These are phyloP conservation scores for Deinandra increscens DNA, from an alignment of 129 eudicot genomes.

Conservation along the genomic window DNA sequence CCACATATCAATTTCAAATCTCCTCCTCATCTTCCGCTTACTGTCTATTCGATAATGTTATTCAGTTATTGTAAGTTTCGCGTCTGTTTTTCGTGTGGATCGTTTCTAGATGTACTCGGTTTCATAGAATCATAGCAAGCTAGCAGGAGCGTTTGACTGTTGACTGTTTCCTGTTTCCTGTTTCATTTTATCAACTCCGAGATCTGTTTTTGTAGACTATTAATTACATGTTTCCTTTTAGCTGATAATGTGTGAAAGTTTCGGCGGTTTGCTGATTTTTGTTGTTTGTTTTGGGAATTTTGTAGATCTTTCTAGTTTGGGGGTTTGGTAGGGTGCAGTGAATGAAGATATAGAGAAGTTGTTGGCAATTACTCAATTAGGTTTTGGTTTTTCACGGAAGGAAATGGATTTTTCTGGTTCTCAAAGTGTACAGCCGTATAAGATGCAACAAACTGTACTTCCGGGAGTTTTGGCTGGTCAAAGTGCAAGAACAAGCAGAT, in stretches of 20 bases:
- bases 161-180: no score
- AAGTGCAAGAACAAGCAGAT: conserved; percentile 66
- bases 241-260: conserved; percentile 11
- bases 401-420: conserved; percentile 38
- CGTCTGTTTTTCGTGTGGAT: conserved; percentile 23
- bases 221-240: not conserved
- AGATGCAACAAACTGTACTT: not conserved
- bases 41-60: not conserved
- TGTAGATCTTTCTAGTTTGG: conserved; percentile 26
- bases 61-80: not conserved
- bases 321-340: conserved; percentile 2
- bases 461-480: conserved; percentile 31
- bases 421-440: not conserved
- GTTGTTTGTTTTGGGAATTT: not conserved
- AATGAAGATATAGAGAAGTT: conserved; percentile 19
- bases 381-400: conserved; percentile 3
- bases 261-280: not conserved
- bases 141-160: not conserved
- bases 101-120: conserved; percentile 23
- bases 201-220: conserved; percentile 13
- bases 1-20: not conserved
- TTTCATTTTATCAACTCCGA: not conserved
- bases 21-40: not conserved
- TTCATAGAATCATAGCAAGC: not conserved
- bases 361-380: conserved; percentile 15